Evolutionary conservation across 2,329 filamentous ascomycete species (phyloP), one percentile per base, ranked within the genome.

Genomic region (Fusarium setosum): DNA sequence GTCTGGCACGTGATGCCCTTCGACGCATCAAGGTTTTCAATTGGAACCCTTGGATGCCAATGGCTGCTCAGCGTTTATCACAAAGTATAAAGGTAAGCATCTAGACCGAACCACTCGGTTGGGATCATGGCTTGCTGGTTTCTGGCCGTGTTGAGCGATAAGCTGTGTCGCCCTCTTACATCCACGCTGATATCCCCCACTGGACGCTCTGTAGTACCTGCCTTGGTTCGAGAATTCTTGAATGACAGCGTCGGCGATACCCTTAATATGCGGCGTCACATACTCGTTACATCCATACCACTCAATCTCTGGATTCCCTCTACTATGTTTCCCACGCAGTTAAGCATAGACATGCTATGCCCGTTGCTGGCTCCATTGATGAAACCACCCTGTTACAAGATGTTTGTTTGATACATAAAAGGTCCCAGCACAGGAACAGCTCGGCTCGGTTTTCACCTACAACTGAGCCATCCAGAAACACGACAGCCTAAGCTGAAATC

Each of bases 341-440:
- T 18, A 21, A 31, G 29, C 44, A 32, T 26, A 31, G 44, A 20
- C 11, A 35, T 49, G 20, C 15, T 6, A 49, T 35, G 24, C 31
- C 41, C 13, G 32, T 26, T 47, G 4, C 45, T 20, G 15, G 44
- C 44, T 32, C 52, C 62, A 65, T 45, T 47, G 17, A 32, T 67
- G 63, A 65, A 65, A 65, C 63, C 34, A 50, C 38, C 17, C 51
- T 63, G 59, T 49, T 47, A 65, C 63, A 45, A 8, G 35, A 65
- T 44, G 34, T 34, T 21, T 49, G 31, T 49, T 26, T 35, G 29
- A 35, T 21, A n/a, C 18, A 26, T 38, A 21, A 31, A 42, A 18
- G 6, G 26, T 38, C 52, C 26, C n/a, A 50, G 15, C 40, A 54
- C 29, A 23, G 32, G 15, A 50, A 59, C 31, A 18, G 23, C 24